Base-by-base conservation (phyloP, 2,329 filamentous ascomycete genomes). In the Teratosphaeria pseudoeucalypti region DNA sequence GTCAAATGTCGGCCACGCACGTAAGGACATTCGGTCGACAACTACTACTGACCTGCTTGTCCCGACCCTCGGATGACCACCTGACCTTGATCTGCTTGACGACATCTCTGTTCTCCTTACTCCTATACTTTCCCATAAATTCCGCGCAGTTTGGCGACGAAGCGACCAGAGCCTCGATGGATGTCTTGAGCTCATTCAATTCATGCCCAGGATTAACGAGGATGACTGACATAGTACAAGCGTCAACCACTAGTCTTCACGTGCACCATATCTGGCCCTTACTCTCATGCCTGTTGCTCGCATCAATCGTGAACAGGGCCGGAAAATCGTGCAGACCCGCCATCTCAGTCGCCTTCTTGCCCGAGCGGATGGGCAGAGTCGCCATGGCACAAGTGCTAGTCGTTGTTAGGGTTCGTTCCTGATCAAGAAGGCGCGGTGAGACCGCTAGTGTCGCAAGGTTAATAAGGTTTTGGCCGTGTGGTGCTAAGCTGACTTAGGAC, bases 121-220 rank as follows among this genome's bases (percentile, higher is more conserved):
- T 72, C 58, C 67, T 67, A 66, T 73, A 73, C 61, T 73, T 73
- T 54, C 66, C 60, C 64, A 74, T 65, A 64, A 71, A 69, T 60
- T 74, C 71, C 23, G 62, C 62, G 59, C 68, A 70, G 63, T 73
- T 74, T 26, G 68, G 69, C 9, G 71, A 73, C 6, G 62, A 57
- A 39, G 62, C 53, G 12, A 58, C 57, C 2, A 67, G 58, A 16
- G 52, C 55, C 37, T 67, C 60, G 27, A 70, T 65, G 12, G 64
- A 60, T 11, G 61, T 29, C 32, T 60, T 65, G 1, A 71, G 61
- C 53, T 69, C 62, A 32, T 62, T n/a, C 34, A 71, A 61, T 47
- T 63, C 61, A 23, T 66, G 61, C 19, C 64, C 63, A 10, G 65
- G 61, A 57, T 65, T 65, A 29, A 69, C 60, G 49, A 70, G 65